Base-by-base conservation (phyloP, 2,329 filamentous ascomycete genomes). In the Bretziella fagacearum region DNA sequence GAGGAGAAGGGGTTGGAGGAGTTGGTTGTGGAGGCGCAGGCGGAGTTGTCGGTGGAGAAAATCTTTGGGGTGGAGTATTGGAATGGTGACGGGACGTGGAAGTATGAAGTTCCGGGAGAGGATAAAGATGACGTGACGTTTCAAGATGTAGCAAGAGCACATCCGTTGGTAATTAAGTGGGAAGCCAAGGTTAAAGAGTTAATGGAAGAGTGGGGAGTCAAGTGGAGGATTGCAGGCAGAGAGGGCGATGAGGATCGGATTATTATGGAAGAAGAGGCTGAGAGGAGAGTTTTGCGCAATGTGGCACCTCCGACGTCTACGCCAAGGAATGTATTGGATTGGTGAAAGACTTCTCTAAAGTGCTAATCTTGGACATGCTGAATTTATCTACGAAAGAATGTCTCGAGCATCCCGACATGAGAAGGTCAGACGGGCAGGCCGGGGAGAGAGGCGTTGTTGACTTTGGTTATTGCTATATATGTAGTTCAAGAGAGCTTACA, bases 31-130 rank as follows among this genome's bases (percentile, higher is more conserved):
- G 62, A 67, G 30, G 81, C 81, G 2, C 63, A 65, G 11, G 60
- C 60, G 32, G 80, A 84, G 43, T 61, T 91, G 44, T 66, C 66
- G 33, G 70, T 79, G 11, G 66, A 71, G 55, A 65, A 63, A 37
- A 64, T 93, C 23, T 84, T 89, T 59, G 71, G 68, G 1, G 56
- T 63, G 17, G 66, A 74, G n/a, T 85, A 71, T 60, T 84, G 83
- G 67, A 71, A 72, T 3, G 63, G 70, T 8, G 79, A 84, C 56
- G 83, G 82, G 1, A 73, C 77, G 32, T 86, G 81, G 80, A 76
- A 63, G 55, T 89, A 73, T 58, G 63, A 70, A 1, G 70, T 82
- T 25, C 56, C 61, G 17, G 55, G 57, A 7, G 30, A 48, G n/a
- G 10, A 43, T 3, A 52, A 44, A 1, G 58, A 55, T 39, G 68